These are phyloP conservation scores for Phascolomyces articulosus DNA, from an alignment of 371 early-diverging fungal species.

Conservation along the genomic window DNA sequence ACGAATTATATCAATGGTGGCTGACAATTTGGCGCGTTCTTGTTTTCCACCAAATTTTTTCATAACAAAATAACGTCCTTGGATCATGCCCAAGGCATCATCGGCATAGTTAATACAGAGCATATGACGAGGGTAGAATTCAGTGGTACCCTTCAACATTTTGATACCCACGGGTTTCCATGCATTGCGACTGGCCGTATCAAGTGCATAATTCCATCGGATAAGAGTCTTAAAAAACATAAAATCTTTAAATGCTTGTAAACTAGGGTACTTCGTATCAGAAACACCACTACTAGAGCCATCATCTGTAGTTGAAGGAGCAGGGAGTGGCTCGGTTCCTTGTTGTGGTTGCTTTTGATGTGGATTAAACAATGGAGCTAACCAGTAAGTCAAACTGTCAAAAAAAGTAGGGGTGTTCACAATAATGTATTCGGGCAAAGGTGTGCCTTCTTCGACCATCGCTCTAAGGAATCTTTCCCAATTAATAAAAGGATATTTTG, in stretches of 20 bases:
- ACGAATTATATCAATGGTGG: conserved; percentile 35
- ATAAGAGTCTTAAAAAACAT: conserved; percentile 5
- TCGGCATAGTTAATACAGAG: conserved; percentile 48
- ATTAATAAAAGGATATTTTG: conserved; percentile 27
- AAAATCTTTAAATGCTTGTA: conserved; percentile 15
- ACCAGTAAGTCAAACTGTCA: conserved; percentile 13
- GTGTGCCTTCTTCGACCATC: not conserved
- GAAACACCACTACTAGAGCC: too few species aligned
- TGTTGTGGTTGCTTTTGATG: not conserved
- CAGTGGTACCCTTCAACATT: conserved; percentile 32
- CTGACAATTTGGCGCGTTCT: conserved; percentile 22
- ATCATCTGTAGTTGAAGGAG: too few species aligned
- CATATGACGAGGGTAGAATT: conserved; percentile 43
- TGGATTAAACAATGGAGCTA: not conserved
- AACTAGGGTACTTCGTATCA: too few species aligned
- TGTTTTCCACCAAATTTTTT: conserved; percentile 43
- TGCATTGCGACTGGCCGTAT: conserved; percentile 17
- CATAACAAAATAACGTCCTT: conserved; percentile 60
- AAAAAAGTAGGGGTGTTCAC: conserved; percentile 15
- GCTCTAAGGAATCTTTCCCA: conserved; percentile 20
- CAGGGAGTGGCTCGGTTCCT: too few species aligned
- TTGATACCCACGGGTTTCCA: conserved; percentile 18
- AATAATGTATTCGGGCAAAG: conserved; percentile 10
- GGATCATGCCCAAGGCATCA: conserved; percentile 48
- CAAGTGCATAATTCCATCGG: conserved; percentile 10